A percentile compares a stretch with the other conserved stretches of the same genome.
phyloP scores from a whole-genome alignment of 2,329 filamentous ascomycete genomes.

The Sclerotiophoma versabilis region DNA sequence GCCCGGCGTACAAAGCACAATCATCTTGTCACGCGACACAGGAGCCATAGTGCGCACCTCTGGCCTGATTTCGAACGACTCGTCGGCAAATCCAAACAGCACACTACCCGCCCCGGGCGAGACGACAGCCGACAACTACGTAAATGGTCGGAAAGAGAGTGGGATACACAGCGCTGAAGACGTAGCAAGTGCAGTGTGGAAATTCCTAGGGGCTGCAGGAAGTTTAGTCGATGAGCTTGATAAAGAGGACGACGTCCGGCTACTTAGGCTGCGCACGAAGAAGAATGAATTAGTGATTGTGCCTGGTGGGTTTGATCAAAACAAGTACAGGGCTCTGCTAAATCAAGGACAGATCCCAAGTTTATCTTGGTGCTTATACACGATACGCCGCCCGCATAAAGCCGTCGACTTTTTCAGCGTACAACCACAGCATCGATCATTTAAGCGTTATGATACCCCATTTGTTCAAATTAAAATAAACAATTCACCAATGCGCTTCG shows the following conservation, averaged over 20 bases:
- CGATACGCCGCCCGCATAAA: constrained; percentile 74
- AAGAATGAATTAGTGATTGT: constrained; percentile 86
- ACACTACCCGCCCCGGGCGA: constrained; percentile 47
- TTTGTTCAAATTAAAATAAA: background rate
- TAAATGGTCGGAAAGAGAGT: constrained; percentile 48
- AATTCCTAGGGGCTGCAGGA: constrained; percentile 73
- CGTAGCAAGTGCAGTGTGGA: constrained; percentile 78
- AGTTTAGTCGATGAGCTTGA: constrained; percentile 76
- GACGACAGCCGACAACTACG: constrained; percentile 37
- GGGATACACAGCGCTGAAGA: constrained; percentile 71
- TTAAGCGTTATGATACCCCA: constrained; percentile 36
- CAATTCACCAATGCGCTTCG: constrained; percentile 68
- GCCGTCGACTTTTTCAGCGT: background rate
- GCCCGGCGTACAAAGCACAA: constrained; percentile 77
- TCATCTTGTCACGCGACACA: constrained; percentile 74
- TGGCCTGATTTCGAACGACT: constrained; percentile 69
- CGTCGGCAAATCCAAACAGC: constrained; percentile 55
- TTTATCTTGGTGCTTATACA: constrained; percentile 82
- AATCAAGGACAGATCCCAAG: constrained; percentile 64
- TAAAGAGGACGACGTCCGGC: constrained; percentile 77
- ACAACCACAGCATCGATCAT: constrained; percentile 4
- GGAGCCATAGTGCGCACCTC: constrained; percentile 78
- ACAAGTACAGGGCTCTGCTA: constrained; percentile 14
- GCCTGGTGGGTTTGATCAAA: constrained; percentile 56
- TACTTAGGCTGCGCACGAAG: constrained; percentile 79